Conservation (phyloP, 73 alveolate species). For the Durusdinium trenchii region DNA sequence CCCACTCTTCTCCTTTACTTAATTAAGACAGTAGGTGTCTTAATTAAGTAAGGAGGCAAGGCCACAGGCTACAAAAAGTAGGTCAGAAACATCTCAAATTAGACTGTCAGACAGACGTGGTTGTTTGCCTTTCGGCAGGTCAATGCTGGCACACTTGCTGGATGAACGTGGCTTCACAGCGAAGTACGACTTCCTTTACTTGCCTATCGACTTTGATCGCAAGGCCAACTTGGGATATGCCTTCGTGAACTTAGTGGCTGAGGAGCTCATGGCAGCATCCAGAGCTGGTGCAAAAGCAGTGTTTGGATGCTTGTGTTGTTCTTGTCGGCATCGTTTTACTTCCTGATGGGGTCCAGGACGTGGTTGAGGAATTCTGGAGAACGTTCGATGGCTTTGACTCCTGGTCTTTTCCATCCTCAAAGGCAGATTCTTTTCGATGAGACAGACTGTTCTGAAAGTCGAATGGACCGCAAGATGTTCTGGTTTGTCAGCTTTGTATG, state of each 20-base stretch:
- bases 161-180: constrained; percentile 52
- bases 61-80: too few relatives aligned
- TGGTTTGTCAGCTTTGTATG: too few relatives aligned
- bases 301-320: too few relatives aligned
- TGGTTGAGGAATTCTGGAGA: constrained; percentile 50
- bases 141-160: constrained; percentile 52
- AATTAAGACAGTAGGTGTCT: too few relatives aligned
- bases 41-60: too few relatives aligned
- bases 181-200: constrained; percentile 79
- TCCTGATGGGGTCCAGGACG: too few relatives aligned
- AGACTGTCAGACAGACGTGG: too few relatives aligned
- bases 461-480: too few relatives aligned
- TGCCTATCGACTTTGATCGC: constrained; percentile 83
- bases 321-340: too few relatives aligned
- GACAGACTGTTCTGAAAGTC: not conserved
- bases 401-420: constrained; percentile 83
- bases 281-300: too few relatives aligned
- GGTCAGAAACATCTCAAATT: too few relatives aligned
- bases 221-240: constrained; percentile 93
- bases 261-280: not conserved
- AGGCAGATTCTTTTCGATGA: not conserved
- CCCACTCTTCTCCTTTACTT: too few relatives aligned
- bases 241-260: constrained; percentile 48
- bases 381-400: constrained; percentile 65
- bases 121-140: not conserved